Evolutionary conservation across 148 eudicot species (phyloP), one percentile per base, ranked within the genome.

Genomic region (Chenopodium quinoa): DNA sequence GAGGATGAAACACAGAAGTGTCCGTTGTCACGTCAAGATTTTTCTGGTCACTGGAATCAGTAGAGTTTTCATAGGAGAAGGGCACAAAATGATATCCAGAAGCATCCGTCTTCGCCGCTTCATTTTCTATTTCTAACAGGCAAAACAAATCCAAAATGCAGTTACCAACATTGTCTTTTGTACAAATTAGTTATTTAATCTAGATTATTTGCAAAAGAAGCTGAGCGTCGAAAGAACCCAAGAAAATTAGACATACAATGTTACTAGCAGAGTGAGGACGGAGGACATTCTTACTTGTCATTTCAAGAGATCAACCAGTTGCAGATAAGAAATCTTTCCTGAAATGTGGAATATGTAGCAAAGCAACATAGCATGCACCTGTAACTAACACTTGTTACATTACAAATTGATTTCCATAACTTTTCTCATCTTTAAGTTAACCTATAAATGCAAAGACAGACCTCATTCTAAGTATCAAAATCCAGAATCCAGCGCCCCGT

Each of bases 51-150:
- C 86, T 46, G 8, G 83, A 78, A 66, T 87, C 89, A 71, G 82
- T 88, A 76, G 80, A 34, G 44, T 90, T 86, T 77, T 92, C 97
- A 84, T 97, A 97, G 3, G 97, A 89, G 80, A 97, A 97, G 52
- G 89, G 88, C 74, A 97, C 95, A 69, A 85, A 84, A 40, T 79
- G 88, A 90, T 84, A 97, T 67, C 88, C 93, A 69, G 86, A 85
- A 48, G 85, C 82, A 77, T 89, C 86, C 64, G 22, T 83, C n/a
- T 76, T 76, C 74, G 86, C 86, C 44, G 71, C 80, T 78, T 85
- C 90, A 75, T 73, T 84, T 85, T 88, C 90, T 56, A 76, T 46
- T 84, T 89, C 95, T 91, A 85, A 67, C 56, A 84, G 32, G 81
- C 73, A 50, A 82, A 63, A 81, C 22, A 82, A 60, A 77, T 67